These are phyloP conservation scores for Anthoceros angustus DNA, from an alignment of 225 moss, liverwort and hornwort genomes.

Conservation along the genomic window DNA sequence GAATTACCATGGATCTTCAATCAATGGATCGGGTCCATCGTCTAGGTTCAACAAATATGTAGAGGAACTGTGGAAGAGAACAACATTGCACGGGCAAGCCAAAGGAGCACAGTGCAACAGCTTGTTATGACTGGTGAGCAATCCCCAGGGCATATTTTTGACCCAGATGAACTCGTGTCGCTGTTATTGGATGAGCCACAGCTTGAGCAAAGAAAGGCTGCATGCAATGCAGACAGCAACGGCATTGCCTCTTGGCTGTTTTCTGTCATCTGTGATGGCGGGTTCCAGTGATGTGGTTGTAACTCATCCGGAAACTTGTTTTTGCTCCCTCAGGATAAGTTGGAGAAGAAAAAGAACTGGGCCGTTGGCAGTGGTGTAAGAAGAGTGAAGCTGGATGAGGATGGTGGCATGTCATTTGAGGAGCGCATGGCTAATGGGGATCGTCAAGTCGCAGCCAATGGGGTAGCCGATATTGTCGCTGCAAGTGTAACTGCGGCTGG, in stretches of 20 bases:
- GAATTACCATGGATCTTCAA: constrained; percentile 91
- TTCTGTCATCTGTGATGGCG: background rate
- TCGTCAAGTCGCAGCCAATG: constrained; percentile 18
- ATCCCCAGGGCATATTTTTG: constrained; percentile 78
- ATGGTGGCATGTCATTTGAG: constrained; percentile 63
- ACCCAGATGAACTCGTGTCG: constrained; percentile 83
- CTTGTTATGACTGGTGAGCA: constrained; percentile 84
- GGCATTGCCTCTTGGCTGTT: background rate
- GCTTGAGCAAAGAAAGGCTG: constrained; percentile 63
- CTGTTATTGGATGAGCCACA: constrained; percentile 75
- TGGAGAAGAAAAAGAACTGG: constrained; percentile 60
- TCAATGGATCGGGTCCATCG: constrained; percentile 98
- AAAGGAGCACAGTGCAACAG: constrained; percentile 88
- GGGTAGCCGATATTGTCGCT: constrained; percentile 7
- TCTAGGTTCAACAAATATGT: constrained; percentile 86
- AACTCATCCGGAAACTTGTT: background rate
- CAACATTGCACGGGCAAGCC: constrained; percentile 77
- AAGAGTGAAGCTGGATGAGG: constrained; percentile 67
- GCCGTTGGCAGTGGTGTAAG: constrained; percentile 46
- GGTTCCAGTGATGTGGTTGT: background rate
- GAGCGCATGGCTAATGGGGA: constrained; percentile 20
- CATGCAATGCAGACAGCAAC: constrained; percentile 37
- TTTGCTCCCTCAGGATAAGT: constrained; percentile 39
- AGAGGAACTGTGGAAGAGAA: constrained; percentile 90
- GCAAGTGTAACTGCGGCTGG: constrained; percentile 13